Evolutionary conservation across 116 monocot genomes (phyloP), one percentile per base, ranked within the genome.

Genomic region (Phalaenopsis hybrid): DNA sequence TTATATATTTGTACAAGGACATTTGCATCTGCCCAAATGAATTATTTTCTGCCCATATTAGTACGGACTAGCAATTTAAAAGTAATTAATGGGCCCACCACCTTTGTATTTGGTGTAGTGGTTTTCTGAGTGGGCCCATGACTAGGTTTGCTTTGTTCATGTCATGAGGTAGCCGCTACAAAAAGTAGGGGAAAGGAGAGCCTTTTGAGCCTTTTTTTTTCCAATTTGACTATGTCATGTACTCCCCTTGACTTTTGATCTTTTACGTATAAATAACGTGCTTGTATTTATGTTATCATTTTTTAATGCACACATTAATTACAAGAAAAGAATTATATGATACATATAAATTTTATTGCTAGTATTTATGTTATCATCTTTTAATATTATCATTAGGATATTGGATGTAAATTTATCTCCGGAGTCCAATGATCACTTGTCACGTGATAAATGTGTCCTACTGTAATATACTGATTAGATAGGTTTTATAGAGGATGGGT

Each of bases 101-200:
- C 21, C 6, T 65, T 21, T 21, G 65, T 65, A 65, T 65, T 65
- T 25, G 65, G 65, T 65, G 6, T 65, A 21, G 65, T 65, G 65
- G 65, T 21, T 28, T 28, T 28, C 25, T 3, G 9, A 65, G n/a
- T 9, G 65, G 65, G 65, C 65, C 65, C 65, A 65, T 65, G 23
- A 65, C 65, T 65, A 65, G 65, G 65, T 65, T 65, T 65, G 65
- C 65, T 65, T 65, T 65, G 65, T 65, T 65, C 23, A 65, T 65
- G 65, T 23, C 25, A 23, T 63, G 63, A 8, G 63, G 63, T 20
- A 63, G n/a, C 63, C 10, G 63, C 21, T 63, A 63, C 63, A 23
- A 23, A 23, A 63, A 63, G 23, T 4, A n/a, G 55, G 15, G 55
- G 55, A 55, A 55, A 55, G 55, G 55, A 48, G 12, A 55, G 55